These are phyloP conservation scores for Letharia columbiana DNA, from an alignment of 495 filamentous ascomycete species.

Conservation along the genomic window DNA sequence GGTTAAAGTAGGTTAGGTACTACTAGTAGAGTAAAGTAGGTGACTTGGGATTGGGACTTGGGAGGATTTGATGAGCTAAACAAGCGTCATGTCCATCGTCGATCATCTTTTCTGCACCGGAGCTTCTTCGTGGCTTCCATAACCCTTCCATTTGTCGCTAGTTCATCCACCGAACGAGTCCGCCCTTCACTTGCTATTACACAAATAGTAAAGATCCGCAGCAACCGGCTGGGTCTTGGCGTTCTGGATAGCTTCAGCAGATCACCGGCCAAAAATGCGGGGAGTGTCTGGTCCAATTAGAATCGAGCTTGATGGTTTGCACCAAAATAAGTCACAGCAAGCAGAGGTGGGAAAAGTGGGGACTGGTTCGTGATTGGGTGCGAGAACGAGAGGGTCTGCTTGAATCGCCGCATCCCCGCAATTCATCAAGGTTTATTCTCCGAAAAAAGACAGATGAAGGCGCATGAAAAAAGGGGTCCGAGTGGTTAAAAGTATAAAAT, in stretches of 20 bases:
- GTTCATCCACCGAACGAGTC: background rate
- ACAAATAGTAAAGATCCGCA: background rate
- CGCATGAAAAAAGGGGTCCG: background rate
- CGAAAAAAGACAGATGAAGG: background rate
- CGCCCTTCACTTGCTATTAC: background rate
- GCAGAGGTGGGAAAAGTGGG: too few species aligned
- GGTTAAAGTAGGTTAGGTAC: too few species aligned
- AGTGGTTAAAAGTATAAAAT: background rate
- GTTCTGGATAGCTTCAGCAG: background rate
- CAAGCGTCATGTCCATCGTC: slow-evolving; percentile 9
- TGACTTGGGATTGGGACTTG: too few species aligned
- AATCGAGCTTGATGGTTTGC: too few species aligned
- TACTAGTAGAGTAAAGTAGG: too few species aligned
- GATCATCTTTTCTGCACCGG: background rate
- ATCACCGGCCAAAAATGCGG: too few species aligned
- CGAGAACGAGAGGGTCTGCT: background rate
- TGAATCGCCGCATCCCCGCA: slow-evolving; percentile 3
- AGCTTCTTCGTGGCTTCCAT: slow-evolving; percentile 8
- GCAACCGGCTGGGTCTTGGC: background rate
- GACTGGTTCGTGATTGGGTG: background rate
- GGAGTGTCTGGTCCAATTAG: too few species aligned
- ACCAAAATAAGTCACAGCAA: too few species aligned
- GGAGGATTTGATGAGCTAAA: background rate
- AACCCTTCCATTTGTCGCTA: background rate
- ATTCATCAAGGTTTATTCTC: slow-evolving; percentile 7